Percentiles rank a stretch among this genome's conserved stretches.
phyloP scores from a whole-genome alignment of 768 basidiomycete species.

The Leccinellum rugosiceps region DNA sequence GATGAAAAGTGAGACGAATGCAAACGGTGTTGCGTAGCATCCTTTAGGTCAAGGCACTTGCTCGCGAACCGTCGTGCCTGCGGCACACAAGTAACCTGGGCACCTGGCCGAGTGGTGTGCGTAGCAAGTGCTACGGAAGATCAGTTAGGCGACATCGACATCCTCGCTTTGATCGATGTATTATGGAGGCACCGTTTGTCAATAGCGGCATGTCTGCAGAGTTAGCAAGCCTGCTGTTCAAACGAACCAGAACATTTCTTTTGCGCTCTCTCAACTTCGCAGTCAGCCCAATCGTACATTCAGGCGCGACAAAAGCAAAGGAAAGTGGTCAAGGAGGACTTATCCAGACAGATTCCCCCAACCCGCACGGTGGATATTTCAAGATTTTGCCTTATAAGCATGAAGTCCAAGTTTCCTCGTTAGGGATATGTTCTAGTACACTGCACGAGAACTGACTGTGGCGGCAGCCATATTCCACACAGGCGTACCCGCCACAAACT shows the following conservation, averaged over 20 bases:
- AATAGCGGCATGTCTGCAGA: background rate
- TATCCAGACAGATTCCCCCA: background rate
- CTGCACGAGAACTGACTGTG: conserved; percentile 33
- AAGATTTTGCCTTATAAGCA: background rate
- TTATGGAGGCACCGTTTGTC: background rate
- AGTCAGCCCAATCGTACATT: background rate
- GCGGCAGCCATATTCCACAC: conserved; percentile 25
- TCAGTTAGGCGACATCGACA: too few relatives aligned
- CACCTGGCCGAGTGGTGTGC: too few relatives aligned
- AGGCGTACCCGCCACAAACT: conserved; percentile 45
- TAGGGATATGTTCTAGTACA: conserved; percentile 22
- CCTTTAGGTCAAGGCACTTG: too few relatives aligned
- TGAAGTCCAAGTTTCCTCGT: background rate
- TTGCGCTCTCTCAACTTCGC: background rate
- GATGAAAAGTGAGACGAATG: too few relatives aligned
- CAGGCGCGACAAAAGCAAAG: background rate
- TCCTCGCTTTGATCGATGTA: background rate
- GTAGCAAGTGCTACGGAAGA: background rate
- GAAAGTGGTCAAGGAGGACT: background rate
- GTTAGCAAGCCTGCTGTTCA: background rate
- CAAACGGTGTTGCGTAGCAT: too few relatives aligned
- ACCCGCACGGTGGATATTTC: background rate
- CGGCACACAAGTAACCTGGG: too few relatives aligned
- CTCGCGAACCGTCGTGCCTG: too few relatives aligned
- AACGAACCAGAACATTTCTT: background rate